Evolutionary conservation across 306 rosid species (phyloP), one percentile per base, ranked within the genome.

Genomic region (peach (Prunus persica)): DNA sequence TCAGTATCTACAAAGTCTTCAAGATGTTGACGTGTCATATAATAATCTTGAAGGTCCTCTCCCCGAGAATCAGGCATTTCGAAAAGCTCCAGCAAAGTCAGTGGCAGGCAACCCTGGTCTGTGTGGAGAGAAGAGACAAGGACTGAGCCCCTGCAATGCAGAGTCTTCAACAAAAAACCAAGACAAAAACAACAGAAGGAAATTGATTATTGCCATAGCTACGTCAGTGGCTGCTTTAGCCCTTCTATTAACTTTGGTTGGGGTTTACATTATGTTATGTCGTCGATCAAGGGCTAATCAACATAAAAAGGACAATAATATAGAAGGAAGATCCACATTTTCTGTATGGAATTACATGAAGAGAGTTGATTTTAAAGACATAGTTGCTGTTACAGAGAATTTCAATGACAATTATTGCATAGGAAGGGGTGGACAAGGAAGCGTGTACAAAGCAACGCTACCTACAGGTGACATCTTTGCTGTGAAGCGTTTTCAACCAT

Each of bases 391-490:
- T 47, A 91, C 93, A 0, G 68, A 82, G 14, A 78, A 88, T 76
- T 91, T 91, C 73, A n/a, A 81, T 27, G 90, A 87, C 8, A 85
- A 77, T 38, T 77, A 80, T 72, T 86, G 86, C 86, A 84, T 88
- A 24, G 96, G 93, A 73, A 84, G 76, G 54, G 93, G 93, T 66
- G 93, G 96, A 51, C 87, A 77, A 67, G 96, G 93, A 66, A 88
- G 76, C 12, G 96, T 91, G 27, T 91, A 87, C 72, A 88, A 61
- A 70, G 96, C 91, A 3, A 49, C 30, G 30, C 47, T 90, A 27
- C 7, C 70, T 11, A 61, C 86, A 12, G 86, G 89, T 61, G 83
- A 52, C 28, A 43, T 76, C 34, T 80, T 88, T 70, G 96, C 96
- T 16, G 90, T 90, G 0, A 90, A 90, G 73, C 79, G 76, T 56